Base-by-base conservation (phyloP, 371 early-diverging fungal genomes). In the Globomyces sp. region DNA sequence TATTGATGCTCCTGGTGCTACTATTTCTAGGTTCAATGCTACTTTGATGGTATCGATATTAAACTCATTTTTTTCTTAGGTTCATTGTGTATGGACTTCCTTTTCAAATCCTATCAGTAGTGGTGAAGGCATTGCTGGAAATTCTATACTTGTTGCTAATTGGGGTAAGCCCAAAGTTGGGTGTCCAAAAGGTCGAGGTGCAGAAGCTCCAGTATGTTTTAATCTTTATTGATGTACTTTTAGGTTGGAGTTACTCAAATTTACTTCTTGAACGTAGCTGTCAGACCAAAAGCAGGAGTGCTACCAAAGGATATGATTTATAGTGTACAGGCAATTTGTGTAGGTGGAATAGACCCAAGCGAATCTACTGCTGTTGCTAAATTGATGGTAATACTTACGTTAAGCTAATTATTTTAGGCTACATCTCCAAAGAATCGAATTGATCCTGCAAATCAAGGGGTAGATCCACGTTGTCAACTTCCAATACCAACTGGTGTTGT, bases 311-410 rank as follows among this genome's bases (percentile, higher is more conserved):
- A 34, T 34, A 53, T 36, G 13, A 13, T 64, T 11, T 64, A 46
- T 40, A 57, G 24, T 36, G 64, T 64, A 11, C 36, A 64, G 8
- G 36, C 57, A 36, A 64, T 64, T 41, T 64, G 64, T 64, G 64
- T 64, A 4, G 64, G 64, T 24, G 64, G 64, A 24, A 24, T 24
- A 24, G 24, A 24, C 24, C 24, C 24, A 24, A 24, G 24, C 24
- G 24, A 24, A 24, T 24, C 24, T 24, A 24, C 24, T 24, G 24
- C 24, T 24, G 24, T 24, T 24, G 24, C 24, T 24, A 24, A 24
- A 24, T 24, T 24, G 24, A 24, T 24, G 24, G 24, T 24, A 24
- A 24, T 24, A 24, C 24, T 24, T 24, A 24, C 24, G 24, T 24
- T 24, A 24, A 24, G 24, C 24, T 24, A 24, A 24, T 24, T 24